These are phyloP conservation scores for Phlebiopsis gigantea DNA, from an alignment of 768 basidiomycete genomes.

Conservation along the genomic window DNA sequence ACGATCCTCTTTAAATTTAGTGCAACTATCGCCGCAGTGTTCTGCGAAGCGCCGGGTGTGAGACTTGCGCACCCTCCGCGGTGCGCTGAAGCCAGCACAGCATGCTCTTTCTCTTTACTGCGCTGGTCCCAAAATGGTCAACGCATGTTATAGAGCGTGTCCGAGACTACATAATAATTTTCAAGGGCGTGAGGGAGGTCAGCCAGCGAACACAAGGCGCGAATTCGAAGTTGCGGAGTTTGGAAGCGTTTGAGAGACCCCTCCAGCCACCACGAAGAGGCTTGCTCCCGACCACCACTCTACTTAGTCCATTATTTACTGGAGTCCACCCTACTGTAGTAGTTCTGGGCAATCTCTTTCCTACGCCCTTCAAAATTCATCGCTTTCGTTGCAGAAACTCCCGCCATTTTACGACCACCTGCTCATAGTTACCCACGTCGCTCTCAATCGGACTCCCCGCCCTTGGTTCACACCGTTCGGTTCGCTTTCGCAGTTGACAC, in stretches of 20 bases:
- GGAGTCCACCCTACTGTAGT: constrained; percentile 48
- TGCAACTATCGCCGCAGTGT: too few relatives aligned
- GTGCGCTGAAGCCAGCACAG: background rate
- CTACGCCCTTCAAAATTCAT: constrained; percentile 29
- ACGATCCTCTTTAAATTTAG: too few relatives aligned
- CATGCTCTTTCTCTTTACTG: background rate
- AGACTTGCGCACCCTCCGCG: background rate
- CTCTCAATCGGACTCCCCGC: constrained; percentile 24
- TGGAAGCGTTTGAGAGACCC: constrained; percentile 14
- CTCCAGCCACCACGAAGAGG: constrained; percentile 13
- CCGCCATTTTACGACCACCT: constrained; percentile 36
- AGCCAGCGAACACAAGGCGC: constrained; percentile 14
- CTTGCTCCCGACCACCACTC: constrained; percentile 38
- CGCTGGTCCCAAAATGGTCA: background rate
- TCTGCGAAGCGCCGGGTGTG: background rate
- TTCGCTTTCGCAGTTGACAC: constrained; percentile 26
- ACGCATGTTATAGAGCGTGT: background rate
- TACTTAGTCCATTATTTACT: constrained; percentile 51
- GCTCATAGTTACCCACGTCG: constrained; percentile 37
- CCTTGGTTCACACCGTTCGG: constrained; percentile 23
- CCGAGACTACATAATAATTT: background rate
- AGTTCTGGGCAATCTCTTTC: constrained; percentile 44
- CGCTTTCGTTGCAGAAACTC: constrained; percentile 25
- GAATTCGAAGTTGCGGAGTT: constrained; percentile 27
- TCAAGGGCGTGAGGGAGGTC: background rate